phyloP scores from a whole-genome alignment of 148 eudicot species.

The Rheum nobile region DNA sequence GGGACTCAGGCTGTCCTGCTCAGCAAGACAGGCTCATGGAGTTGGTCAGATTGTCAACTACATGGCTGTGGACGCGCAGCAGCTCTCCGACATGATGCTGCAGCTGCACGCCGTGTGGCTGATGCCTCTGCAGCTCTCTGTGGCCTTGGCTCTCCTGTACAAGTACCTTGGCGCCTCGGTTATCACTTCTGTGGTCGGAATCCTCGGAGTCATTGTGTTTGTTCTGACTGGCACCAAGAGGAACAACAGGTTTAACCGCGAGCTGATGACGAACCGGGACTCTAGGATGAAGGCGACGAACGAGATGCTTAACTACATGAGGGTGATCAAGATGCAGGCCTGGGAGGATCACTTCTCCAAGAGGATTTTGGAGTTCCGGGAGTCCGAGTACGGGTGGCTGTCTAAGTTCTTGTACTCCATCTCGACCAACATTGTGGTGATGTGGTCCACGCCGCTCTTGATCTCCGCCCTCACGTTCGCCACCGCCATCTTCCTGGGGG shows the following conservation, averaged over 20 bases:
- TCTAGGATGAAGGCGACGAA: constrained; percentile 88
- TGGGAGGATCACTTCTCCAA: constrained; percentile 88
- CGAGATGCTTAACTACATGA: constrained; percentile 90
- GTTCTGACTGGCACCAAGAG: constrained; percentile 40
- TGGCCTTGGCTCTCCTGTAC: constrained; percentile 53
- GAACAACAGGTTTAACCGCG: constrained; percentile 51
- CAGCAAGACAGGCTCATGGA: constrained; percentile 79
- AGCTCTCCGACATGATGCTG: constrained; percentile 92
- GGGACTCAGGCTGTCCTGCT: constrained; percentile 65
- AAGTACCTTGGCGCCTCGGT: constrained; percentile 39
- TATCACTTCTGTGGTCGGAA: constrained; percentile 42
- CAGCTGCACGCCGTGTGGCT: constrained; percentile 85
- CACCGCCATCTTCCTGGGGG: constrained; percentile 47
- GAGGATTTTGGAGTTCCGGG: constrained; percentile 49
- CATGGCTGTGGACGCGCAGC: constrained; percentile 97
- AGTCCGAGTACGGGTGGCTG: constrained; percentile 66
- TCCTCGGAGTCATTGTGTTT: constrained; percentile 37
- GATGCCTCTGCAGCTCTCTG: constrained; percentile 65
- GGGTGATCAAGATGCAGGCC: constrained; percentile 91
- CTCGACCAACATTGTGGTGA: constrained; percentile 43
- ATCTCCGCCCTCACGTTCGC: constrained; percentile 67
- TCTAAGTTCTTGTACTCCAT: constrained; percentile 60
- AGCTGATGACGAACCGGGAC: constrained; percentile 60
- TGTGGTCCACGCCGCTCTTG: constrained; percentile 71
- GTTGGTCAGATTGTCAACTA: constrained; percentile 93